Base-by-base conservation (phyloP, 192 early-diverging fungal genomes). In the Phlyctochytrium bullatum region DNA sequence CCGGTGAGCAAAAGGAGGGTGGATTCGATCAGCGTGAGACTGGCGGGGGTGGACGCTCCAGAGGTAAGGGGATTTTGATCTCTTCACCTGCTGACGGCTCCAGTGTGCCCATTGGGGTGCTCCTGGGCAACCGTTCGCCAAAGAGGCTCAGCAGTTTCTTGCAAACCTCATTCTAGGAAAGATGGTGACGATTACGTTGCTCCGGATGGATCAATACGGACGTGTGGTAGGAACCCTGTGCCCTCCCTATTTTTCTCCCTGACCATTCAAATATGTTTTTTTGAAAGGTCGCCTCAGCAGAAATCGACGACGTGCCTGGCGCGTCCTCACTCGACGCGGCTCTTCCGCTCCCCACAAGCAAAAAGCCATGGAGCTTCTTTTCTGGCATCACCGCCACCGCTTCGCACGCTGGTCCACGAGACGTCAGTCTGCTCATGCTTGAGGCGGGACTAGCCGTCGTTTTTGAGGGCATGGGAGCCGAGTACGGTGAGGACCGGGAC, bases 41-140 rank as follows among this genome's bases (percentile, higher is more conserved):
- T 90, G 33, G 86, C 88, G 36, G 88, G 88, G 12, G 81, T 90
- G 0, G 88, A 90, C 73, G 88, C 88, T 0, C 88, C 88, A 0
- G 88, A 90, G 75, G 83, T 47, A 20, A 47, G 20, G 20, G 20
- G 20, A 47, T 14, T 14, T 47, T 20, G 10, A 47, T 47, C 6
- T 47, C 40, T 47, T 14, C 6, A 47, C 40, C 6, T 20, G 10
- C 20, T 47, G 20, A 47, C 20, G 10, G 6, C 6, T 20, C 6
- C 20, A 47, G 40, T 47, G 79, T n/a, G 82, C 81, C 34, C 83
- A 85, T 69, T 90, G 88, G 68, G 85, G 86, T 4, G 86, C 85
- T 84, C 82, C 82, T 0, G 72, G 75, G 28, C 88, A 90, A 34
- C 84, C 85, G 0, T 86, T 73, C 62, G 77, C 73, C 1, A 59